Conservation (phyloP, 768 basidiomycete species). For the Suillus luteus region DNA sequence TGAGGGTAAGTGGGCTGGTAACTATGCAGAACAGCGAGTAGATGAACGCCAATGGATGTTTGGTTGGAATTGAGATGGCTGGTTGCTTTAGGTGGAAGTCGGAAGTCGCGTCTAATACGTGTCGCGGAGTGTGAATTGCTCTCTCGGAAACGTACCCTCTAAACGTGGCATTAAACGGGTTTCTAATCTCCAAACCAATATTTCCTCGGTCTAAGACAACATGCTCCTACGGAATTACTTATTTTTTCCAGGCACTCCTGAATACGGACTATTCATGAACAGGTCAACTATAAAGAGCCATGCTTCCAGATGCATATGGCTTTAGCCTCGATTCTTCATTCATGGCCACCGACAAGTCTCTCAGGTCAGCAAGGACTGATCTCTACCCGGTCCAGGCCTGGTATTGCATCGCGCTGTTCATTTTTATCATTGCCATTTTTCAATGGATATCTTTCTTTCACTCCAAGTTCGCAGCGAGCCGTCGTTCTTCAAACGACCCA, state of each 20-base stretch:
- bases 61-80: not conserved
- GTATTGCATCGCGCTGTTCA: conserved; percentile 18
- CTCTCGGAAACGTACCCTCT: not conserved
- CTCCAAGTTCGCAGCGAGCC: conserved; percentile 15
- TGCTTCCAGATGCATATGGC: not conserved
- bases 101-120: not conserved
- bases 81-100: not conserved
- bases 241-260: not conserved
- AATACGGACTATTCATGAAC: not conserved
- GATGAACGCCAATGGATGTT: not conserved
- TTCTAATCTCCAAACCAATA: not conserved
- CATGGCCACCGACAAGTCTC: conserved; percentile 13
- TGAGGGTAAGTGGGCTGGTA: not conserved
- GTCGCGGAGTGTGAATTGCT: not conserved
- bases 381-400: conserved; percentile 17
- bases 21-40: not conserved
- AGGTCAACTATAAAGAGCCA: not conserved
- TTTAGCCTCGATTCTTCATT: not conserved
- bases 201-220: not conserved
- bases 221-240: not conserved
- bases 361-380: conserved; percentile 3
- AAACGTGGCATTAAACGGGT: not conserved
- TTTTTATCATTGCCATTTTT: conserved; percentile 17
- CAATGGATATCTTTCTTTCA: conserved; percentile 18
- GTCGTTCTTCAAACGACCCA: not conserved